These are phyloP conservation scores for Hemileia vastatrix DNA, from an alignment of 1,284 basidiomycete genomes.

Conservation along the genomic window DNA sequence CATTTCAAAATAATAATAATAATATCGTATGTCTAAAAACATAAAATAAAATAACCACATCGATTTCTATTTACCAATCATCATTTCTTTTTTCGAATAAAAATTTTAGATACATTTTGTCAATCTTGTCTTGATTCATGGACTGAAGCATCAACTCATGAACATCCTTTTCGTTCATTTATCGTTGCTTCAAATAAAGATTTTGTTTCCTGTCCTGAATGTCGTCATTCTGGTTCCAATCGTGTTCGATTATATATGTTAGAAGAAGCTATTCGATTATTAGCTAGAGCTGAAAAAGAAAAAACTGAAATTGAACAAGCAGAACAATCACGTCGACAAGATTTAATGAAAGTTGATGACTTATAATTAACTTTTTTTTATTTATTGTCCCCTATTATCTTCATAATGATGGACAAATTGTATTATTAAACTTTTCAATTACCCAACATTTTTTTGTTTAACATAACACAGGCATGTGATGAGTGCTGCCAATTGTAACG, in stretches of 20 bases:
- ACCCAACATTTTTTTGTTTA: too few species aligned
- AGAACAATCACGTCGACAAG: conserved; percentile 1
- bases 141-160: background rate
- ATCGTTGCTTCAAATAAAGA: background rate
- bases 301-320: background rate
- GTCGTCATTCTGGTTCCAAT: conserved; percentile 4
- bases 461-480: too few species aligned
- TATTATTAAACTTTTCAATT: too few species aligned
- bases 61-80: too few species aligned
- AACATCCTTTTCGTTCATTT: background rate
- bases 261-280: conserved; percentile 21
- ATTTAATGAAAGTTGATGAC: too few species aligned
- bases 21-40: background rate
- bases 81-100: background rate
- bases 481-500: too few species aligned
- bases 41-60: too few species aligned
- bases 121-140: conserved; percentile 16
- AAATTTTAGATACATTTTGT: conserved; percentile 24
- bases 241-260: conserved; percentile 20
- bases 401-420: too few species aligned
- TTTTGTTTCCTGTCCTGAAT: conserved; percentile 15
- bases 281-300: conserved; percentile 14
- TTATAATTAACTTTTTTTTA: too few species aligned
- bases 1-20: background rate
- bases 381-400: too few species aligned